Percentiles rank a stretch among this genome's conserved stretches.
phyloP scores from a whole-genome alignment of 345 rosid genomes.

The Reutealis trisperma region DNA sequence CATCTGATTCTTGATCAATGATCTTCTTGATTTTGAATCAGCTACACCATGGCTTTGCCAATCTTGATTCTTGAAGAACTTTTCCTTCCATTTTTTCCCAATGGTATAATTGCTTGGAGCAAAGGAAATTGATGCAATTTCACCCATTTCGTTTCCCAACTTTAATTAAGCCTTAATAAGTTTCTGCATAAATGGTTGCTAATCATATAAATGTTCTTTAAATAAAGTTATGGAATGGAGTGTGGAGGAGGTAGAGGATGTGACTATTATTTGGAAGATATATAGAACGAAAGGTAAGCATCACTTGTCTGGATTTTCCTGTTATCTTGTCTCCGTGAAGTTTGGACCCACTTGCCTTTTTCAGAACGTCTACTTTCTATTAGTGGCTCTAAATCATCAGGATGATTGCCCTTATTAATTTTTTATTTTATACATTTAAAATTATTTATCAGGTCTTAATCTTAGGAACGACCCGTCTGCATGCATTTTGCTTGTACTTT shows the following conservation, averaged over 20 bases:
- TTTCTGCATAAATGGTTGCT: background rate
- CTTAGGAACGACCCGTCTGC: too few relatives aligned
- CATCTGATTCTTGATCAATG: conserved; percentile 31
- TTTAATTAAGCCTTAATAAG: background rate
- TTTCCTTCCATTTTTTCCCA: conserved; percentile 21
- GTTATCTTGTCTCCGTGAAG: background rate
- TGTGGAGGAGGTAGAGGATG: background rate
- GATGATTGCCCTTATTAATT: too few relatives aligned
- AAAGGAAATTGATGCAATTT: conserved; percentile 37
- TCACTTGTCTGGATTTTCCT: background rate
- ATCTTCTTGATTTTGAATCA: conserved; percentile 11
- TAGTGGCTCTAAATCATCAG: too few relatives aligned
- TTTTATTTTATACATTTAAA: background rate
- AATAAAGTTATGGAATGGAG: too few relatives aligned
- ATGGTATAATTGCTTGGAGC: conserved; percentile 31
- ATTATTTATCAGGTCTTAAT: too few relatives aligned
- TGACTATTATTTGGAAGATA: background rate
- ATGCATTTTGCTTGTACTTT: too few relatives aligned
- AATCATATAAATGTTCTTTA: too few relatives aligned
- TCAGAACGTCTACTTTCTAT: too few relatives aligned
- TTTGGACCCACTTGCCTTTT: background rate
- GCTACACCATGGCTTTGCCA: conserved; percentile 31
- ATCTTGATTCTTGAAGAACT: conserved; percentile 24
- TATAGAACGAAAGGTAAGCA: conserved; percentile 2
- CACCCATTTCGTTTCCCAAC: conserved; percentile 18